Evolutionary conservation across 1,284 basidiomycete genomes (phyloP), one percentile per base, ranked within the genome.

Genomic region (Sporisorium scitamineum): DNA sequence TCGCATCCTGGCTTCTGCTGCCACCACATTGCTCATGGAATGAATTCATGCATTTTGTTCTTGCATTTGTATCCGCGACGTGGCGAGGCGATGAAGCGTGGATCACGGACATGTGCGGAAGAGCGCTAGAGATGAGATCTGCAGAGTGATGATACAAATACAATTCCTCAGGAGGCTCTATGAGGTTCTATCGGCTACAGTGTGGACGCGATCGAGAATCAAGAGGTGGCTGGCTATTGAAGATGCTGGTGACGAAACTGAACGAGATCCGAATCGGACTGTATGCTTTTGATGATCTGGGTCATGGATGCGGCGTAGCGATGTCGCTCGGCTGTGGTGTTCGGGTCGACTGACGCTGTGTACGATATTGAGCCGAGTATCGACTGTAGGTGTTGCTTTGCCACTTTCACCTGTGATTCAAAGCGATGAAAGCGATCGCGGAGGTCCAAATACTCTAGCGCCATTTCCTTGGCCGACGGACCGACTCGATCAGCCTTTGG

Each of bases 371-470:
- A 61, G 50, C 59, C 51, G 41, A 75, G 59, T 10, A 75, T 75
- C 20, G 62, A 62, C 9, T 61, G 61, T 13, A 75, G 60, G 34
- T 75, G 72, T 31, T 75, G 72, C 41, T 66, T 75, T n/a, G 45
- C 67, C 20, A 63, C 54, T 31, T 65, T 66, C 55, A 75, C 34
- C 0, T 67, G 67, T 4, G 67, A 32, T 31, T 69, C 71, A 24
- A 74, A 64, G 6, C 29, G 42, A 14, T 51, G 6, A n/a, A 62
- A 66, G 0, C 26, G 27, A 13, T 58, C 41, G 8, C 71, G 58
- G 16, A 74, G 47, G 6, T 61, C 53, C 31, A 74, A 45, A 16
- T 74, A 74, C 42, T 74, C 66, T 42, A 16, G 22, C 4, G 66
- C 71, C 54, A 69, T 61, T 16, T 64, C 26, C 8, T 22, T 24